phyloP scores from a whole-genome alignment of 257 asterid genomes.

The Datura wrightii region DNA sequence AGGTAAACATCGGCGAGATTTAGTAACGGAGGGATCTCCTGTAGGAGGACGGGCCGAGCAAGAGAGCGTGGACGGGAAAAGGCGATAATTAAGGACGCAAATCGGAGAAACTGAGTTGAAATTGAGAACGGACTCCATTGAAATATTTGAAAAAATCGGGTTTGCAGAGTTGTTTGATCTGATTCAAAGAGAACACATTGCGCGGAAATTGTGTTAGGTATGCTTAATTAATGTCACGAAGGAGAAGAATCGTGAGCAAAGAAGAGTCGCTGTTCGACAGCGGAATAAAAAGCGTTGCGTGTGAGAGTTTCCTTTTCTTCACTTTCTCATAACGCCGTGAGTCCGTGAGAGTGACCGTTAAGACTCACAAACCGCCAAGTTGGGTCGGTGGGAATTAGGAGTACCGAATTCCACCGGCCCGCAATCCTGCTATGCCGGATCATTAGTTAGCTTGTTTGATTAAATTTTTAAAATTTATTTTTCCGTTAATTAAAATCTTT shows the following conservation, averaged over 20 bases:
- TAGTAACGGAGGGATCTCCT: slow-evolving; percentile 34
- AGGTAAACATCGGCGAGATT: slow-evolving; percentile 32
- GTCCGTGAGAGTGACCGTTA: neutral
- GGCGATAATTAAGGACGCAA: slow-evolving; percentile 5
- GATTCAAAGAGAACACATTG: slow-evolving; percentile 19
- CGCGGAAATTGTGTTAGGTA: slow-evolving; percentile 5
- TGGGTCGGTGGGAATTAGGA: slow-evolving; percentile 18
- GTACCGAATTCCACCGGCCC: neutral
- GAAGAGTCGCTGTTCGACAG: neutral
- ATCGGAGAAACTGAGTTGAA: slow-evolving; percentile 24
- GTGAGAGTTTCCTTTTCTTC: neutral
- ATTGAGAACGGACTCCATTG: slow-evolving; percentile 29
- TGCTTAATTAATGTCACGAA: neutral
- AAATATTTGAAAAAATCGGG: neutral
- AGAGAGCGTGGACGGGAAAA: slow-evolving; percentile 42
- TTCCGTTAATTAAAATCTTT: too few relatives aligned
- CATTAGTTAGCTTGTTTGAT: too few relatives aligned
- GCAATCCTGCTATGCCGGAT: neutral
- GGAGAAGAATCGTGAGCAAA: slow-evolving; percentile 1
- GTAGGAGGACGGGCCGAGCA: slow-evolving; percentile 28
- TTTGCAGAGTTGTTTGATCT: neutral
- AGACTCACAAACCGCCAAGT: neutral
- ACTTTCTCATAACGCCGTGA: neutral
- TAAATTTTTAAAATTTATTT: too few relatives aligned
- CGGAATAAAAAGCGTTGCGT: slow-evolving; percentile 31